Conservation (phyloP, 139 green algal genomes). For the Tetradesmus obliquus region DNA sequence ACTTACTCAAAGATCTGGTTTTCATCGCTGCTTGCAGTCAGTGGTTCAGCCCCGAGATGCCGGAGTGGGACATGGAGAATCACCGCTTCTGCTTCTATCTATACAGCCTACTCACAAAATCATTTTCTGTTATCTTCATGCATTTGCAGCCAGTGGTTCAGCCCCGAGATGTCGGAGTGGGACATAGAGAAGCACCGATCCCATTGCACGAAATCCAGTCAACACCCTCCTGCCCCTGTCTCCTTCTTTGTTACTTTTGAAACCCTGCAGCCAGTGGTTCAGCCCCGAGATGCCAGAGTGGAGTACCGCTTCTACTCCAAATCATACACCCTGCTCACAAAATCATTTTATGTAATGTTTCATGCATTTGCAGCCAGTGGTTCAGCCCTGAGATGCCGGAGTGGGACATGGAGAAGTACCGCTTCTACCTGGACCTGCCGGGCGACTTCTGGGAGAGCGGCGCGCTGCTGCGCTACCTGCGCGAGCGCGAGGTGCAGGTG, state of each 20-base stretch:
- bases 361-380: not conserved
- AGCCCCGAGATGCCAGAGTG: conserved; percentile 67
- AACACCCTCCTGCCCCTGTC: not conserved
- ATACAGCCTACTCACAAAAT: too few relatives aligned
- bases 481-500: conserved; percentile 50
- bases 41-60: conserved; percentile 61
- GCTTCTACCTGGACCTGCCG: conserved; percentile 77
- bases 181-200: too few relatives aligned
- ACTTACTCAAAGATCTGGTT: too few relatives aligned
- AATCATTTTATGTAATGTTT: not conserved
- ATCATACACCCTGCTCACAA: conserved; percentile 18
- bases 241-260: not conserved
- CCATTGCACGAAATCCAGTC: not conserved
- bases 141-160: not conserved
- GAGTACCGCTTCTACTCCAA: conserved; percentile 75
- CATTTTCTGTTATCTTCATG: not conserved
- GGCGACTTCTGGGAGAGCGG: conserved; percentile 76
- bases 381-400: too few relatives aligned
- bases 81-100: conserved; percentile 74
- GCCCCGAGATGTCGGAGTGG: too few relatives aligned
- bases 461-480: conserved; percentile 60
- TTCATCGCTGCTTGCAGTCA: too few relatives aligned
- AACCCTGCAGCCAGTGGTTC: conserved; percentile 58
- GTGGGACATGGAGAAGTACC: conserved; percentile 64
- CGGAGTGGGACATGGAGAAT: conserved; percentile 80